phyloP scores from a whole-genome alignment of 768 basidiomycete species.

The Tephrocybe rancida region DNA sequence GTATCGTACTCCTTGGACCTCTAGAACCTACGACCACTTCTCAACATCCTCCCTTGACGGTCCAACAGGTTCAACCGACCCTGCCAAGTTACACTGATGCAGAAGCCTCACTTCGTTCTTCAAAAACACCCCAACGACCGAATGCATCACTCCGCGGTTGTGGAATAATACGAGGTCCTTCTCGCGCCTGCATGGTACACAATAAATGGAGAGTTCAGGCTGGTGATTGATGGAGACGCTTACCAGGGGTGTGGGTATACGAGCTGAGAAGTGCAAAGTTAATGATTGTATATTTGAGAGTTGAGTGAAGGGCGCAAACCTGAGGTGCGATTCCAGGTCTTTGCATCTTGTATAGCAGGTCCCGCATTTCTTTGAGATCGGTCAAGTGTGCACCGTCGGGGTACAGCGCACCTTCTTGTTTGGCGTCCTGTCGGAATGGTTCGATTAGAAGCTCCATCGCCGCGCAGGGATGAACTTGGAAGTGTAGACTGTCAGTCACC shows the following conservation, averaged over 20 bases:
- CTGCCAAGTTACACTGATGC: conserved; percentile 89
- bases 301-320: conserved; percentile 37
- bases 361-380: conserved; percentile 72
- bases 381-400: conserved; percentile 81
- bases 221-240: no score
- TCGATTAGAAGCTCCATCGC: conserved; percentile 65
- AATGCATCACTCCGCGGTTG: conserved; percentile 80
- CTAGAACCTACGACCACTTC: conserved; percentile 53
- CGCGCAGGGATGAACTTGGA: conserved; percentile 90
- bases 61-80: conserved; percentile 68
- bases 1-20: no score
- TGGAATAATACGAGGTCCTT: conserved; percentile 85
- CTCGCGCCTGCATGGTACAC: conserved; percentile 32
- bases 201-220: no score
- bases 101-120: conserved; percentile 71
- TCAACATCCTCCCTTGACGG: conserved; percentile 67
- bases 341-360: conserved; percentile 82
- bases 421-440: conserved; percentile 66
- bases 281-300: not conserved
- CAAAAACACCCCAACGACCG: conserved; percentile 76
- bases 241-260: conserved; percentile 91
- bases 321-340: conserved; percentile 84
- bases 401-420: conserved; percentile 66
- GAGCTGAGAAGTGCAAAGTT: conserved; percentile 38
- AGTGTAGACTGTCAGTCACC: conserved; percentile 75